Evolutionary conservation across 768 basidiomycete species (phyloP), one percentile per base, ranked within the genome.

Genomic region (Amanita polypyramis): DNA sequence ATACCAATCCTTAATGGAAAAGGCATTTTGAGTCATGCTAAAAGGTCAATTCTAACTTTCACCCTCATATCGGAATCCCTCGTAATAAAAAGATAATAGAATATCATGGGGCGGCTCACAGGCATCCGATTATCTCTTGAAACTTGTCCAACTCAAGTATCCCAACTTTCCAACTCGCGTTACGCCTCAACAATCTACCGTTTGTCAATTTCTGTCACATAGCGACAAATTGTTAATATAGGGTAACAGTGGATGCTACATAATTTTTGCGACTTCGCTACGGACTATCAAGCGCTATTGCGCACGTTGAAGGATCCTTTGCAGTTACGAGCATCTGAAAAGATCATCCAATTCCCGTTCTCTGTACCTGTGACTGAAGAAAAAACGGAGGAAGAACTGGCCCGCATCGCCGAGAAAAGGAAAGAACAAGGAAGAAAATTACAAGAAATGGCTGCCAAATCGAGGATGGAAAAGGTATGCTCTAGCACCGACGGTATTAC

Each of bases 51-150:
- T n/a, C 45, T 33, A 27, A 27, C 12, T 19, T 39, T 5, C 9
- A 10, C 1, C 15, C 33, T 35, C n/a, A n/a, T 34, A 2, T 9
- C 21, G 15, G 6, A 35, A 9, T 19, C 12, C 34, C 36, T 35
- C 23, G 23, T 19, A 23, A 11, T 4, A 32, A 17, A n/a, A 49
- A 19, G 25, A 3, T 47, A 15, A 4, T 52, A 96, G 94, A 53
- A 88, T 99, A 64, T 87, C 91, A 3, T 98, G 92, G 90, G 96
- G 96, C 21, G 79, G 85, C 20, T 77, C 80, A 2, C 94, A 97
- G 57, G 80, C 91, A 1, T 80, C 89, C 0, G 96, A 99, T 47
- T 87, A 96, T 58, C 74, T 97, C 43, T 78, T 94, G 51, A 96
- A 93, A 59, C 80, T 95, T 17, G 81, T 94, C 35, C 94, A 97